Base-by-base conservation (phyloP, 495 filamentous ascomycete species). In the Penicillium robsamsonii region DNA sequence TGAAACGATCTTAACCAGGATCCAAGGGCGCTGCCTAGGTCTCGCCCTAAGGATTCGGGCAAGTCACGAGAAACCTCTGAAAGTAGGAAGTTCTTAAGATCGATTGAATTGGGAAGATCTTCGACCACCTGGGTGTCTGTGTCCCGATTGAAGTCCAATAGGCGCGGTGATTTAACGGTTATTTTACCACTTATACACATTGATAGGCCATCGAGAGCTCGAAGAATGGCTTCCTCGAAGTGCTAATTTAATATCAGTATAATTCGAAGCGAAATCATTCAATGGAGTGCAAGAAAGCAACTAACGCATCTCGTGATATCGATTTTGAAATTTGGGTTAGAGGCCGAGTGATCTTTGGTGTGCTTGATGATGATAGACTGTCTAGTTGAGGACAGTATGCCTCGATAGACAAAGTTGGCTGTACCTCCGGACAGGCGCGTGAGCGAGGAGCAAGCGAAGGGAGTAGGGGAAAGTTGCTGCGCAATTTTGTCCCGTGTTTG, bases 361-460 rank as follows among this genome's bases (percentile, higher is more conserved):
- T 86, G 82, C 62, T 86, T 86, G 55, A 86, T 68, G 33, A 81
- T 68, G 20, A 86, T 75, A 0, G 69, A 71, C 6, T 59, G 57
- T 22, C 70, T 60, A 9, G 76, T 69, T 5, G 61, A 62, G 5
- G 55, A 37, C 4, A 81, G 70, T 27, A 42, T 64, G n/a, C 80
- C 84, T 30, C 79, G 76, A 63, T 84, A 86, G 49, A 81, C 78
- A 57, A 81, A 86, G 58, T 86, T 86, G 49, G 79, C 79, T 1
- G 75, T 81, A 13, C 84, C 83, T 5, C 83, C 82, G 17, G 77
- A 80, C 4, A 85, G 66, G 3, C 64, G 65, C 2, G 57, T 66
- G 5, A 85, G 65, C 0, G 75, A 73, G 5, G 76, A 72, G 56
- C 82, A 82, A 18, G 75, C 77, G 58, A 79, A 86, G 0, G 67